Evolutionary conservation across 1,284 basidiomycete genomes (phyloP), one percentile per base, ranked within the genome.

Genomic region (Cryptococcus maquisensis): DNA sequence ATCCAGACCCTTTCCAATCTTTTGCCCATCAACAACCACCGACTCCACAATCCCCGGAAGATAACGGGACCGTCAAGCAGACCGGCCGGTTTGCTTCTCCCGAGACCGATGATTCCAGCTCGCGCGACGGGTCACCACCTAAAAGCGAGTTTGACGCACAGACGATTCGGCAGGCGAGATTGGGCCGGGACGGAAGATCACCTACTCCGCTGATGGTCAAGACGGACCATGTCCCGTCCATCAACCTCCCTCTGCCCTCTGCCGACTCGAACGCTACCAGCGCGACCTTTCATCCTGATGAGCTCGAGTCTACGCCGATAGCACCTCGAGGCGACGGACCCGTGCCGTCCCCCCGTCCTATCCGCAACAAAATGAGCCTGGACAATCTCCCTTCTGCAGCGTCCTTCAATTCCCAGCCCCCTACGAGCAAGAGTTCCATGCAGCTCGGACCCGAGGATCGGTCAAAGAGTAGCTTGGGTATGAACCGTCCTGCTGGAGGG

Each of bases 1-100:
- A 69, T 24, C 63, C 71, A 2, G 72, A 75, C 49, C 72, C 72
- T 12, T 75, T 75, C 62, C 64, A 68, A 54, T 70, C 71, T 2
- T 72, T 72, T 51, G 62, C 69, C 0, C 60, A 63, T 49, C 68
- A 68, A 53, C 65, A 68, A 55, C 65, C 67, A 16, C 24, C 56
- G 4, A 66, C 64, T 9, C 65, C 68, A 2, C 55, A 66, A 40
- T 58, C 61, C 10, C 55, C 62, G 1, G 55, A 61, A 18, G 57
- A 58, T 0, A 59, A 56, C 23, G 53, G 57, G 10, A 50, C 57
- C 3, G 47, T 65, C 13, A 63, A 69, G 21, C 62, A 66, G 40
- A 38, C 44, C 4, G 54, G 49, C 5, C 51, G 54, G 36, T 59
- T 59, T 41, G 49, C 57, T 9, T 45, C 36, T 28, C 54, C 57